These are phyloP conservation scores for Rhizophora mangle DNA, from an alignment of 345 rosid genomes.

Conservation along the genomic window DNA sequence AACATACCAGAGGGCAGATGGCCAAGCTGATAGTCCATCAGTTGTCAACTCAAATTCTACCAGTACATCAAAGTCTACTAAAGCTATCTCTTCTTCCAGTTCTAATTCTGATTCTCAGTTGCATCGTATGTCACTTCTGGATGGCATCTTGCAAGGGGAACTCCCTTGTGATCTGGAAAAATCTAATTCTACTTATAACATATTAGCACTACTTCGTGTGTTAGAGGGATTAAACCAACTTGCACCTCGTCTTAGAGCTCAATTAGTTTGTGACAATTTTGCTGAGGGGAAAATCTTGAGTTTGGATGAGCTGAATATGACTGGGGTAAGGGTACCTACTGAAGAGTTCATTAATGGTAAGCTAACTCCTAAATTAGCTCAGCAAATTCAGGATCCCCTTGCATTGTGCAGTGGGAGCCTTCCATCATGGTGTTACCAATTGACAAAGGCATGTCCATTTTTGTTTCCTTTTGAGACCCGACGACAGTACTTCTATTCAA, in stretches of 20 bases:
- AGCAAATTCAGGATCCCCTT: conserved; percentile 98
- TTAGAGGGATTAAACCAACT: conserved; percentile 94
- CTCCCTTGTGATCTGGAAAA: conserved; percentile 95
- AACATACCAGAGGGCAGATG: conserved; percentile 82
- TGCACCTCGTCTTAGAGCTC: conserved; percentile 77
- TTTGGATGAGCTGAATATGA: conserved; percentile 51
- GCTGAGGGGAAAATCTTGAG: conserved; percentile 62
- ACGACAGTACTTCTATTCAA: conserved; percentile 91
- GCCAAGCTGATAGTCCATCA: conserved; percentile 63
- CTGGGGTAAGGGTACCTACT: conserved; percentile 54
- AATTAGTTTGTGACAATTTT: conserved; percentile 51
- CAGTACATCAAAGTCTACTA: conserved; percentile 49
- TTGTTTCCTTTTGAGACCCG: conserved; percentile 98
- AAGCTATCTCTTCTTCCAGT: conserved; percentile 43
- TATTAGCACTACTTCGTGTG: conserved; percentile 79
- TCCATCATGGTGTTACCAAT: conserved; percentile 96
- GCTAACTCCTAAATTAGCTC: conserved; percentile 96
- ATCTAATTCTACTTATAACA: conserved; percentile 83
- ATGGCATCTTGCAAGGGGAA: conserved; percentile 87
- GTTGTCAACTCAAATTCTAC: conserved; percentile 60
- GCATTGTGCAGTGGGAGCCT: conserved; percentile 98
- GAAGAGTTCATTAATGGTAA: conserved; percentile 86
- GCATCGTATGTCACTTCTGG: conserved; percentile 64
- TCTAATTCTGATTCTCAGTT: conserved; percentile 50
- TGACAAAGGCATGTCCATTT: conserved; percentile 95